Evolutionary conservation across 2,329 filamentous ascomycete species (phyloP), one percentile per base, ranked within the genome.

Genomic region (Fusarium concolor): DNA sequence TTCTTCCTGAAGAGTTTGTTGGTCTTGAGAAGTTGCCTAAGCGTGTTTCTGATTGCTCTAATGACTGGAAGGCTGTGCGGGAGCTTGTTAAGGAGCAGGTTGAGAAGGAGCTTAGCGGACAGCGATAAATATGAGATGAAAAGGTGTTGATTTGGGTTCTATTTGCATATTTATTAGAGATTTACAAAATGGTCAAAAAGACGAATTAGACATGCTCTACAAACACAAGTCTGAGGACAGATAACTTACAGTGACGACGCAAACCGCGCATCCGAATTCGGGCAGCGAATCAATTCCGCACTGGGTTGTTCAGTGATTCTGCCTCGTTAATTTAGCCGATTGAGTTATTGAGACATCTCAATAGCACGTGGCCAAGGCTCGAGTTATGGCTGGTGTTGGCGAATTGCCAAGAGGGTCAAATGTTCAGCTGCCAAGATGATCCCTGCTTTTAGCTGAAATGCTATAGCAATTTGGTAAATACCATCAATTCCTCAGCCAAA

Each of bases 1-100:
- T 98, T 2, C 84, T 96, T 55, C 95, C 95, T 0, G 78, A 86
- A 58, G 92, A 97, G 80, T 96, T 97, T 75, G 81, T 91, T 33
- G 95, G 92, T 0, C 81, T 98, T 1, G 90, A 94, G 75, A 81
- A 89, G 74, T 89, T 90, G 81, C 90, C 94, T 78, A 91, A 87
- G 79, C 86, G 92, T 46, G 89, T 97, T 15, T 89, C 86, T 6
- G 83, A 85, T 41, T 89, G 94, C 20, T 87, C 86, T 41, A 91
- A 88, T 65, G 87, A 89, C 46, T 95, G 92, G 90, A 82, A 91
- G 78, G 88, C 86, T 22, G 91, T 97, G 18, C 84, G 93, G 66
- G 88, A 90, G 73, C 85, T 96, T 67, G 89, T 97, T 7, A 88
- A 90, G 77, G 85, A 86, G 64, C 89, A 94, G 78, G 92, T 96